Base-by-base conservation (phyloP, 2,329 filamentous ascomycete genomes). In the Colletotrichum agaves region DNA sequence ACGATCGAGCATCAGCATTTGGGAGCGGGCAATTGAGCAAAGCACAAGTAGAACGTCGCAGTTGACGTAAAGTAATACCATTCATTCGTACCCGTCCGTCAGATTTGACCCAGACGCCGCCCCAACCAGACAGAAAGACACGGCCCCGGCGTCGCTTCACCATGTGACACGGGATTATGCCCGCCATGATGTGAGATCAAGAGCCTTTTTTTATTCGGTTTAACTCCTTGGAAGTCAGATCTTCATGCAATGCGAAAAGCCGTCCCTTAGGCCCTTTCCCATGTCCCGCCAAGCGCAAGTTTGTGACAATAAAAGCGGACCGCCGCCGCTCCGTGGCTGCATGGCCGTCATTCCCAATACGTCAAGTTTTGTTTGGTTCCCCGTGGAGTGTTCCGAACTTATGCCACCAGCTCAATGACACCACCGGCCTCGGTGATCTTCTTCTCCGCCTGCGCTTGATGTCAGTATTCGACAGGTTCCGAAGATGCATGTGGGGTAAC, bases 371-470 rank as follows among this genome's bases (percentile, higher is more conserved):
- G 61, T 55, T 47, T 13, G 50, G 39, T 62, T 61, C 49, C 49
- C 58, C 49, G n/a, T 46, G 37, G 55, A 64, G 46, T 23, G n/a
- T 46, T 65, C 53, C 35, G 33, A 53, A 74, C 77, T 80, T 83
- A 98, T 85, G 94, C 94, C 80, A 98, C 93, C 82, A 98, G 89
- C 89, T 98, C 93, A 78, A 97, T 87, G 79, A 97, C 93, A 85
- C 95, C 95, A 83, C 96, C 96, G 78, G 94, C 95, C 84, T 96
- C 93, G 82, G 93, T 97, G 85, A 99, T 98, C 92, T 99, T 99
- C 87, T 93, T 88, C 91, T 99, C 96, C 75, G 96, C 96, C 68
- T 70, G 61, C 21, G 21, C 4, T 8, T 2, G 7, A 8, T 31
- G 65, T 67, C 52, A 62, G 68, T 23, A 7, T 41, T n/a, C 11